Conservation (phyloP, 2,329 filamentous ascomycete species). For the Diaporthe nobilis region DNA sequence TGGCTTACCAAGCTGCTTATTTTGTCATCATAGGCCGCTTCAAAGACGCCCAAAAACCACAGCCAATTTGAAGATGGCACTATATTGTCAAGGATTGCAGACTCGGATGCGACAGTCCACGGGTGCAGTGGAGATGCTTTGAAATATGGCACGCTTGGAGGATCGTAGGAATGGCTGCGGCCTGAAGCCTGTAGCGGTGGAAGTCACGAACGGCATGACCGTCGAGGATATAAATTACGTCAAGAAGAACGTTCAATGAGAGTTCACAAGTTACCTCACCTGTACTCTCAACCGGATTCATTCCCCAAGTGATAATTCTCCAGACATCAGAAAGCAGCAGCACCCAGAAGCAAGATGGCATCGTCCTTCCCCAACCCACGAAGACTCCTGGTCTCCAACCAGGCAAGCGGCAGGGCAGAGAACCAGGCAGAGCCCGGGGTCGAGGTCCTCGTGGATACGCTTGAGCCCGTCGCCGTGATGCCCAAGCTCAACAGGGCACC, state of each 20-base stretch:
- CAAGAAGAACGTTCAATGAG: background rate
- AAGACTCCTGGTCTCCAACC: constrained; percentile 29
- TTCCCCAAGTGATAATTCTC: background rate
- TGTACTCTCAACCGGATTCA: background rate
- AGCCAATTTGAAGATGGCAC: background rate
- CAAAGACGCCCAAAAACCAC: background rate
- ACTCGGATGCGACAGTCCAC: too few relatives aligned
- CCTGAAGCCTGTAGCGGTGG: too few relatives aligned
- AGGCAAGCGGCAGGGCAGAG: background rate
- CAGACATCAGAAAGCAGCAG: background rate
- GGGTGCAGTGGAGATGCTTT: constrained; percentile 6
- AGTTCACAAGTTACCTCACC: background rate
- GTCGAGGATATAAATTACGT: background rate
- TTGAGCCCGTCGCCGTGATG: constrained; percentile 11
- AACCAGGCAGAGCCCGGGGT: constrained; percentile 28
- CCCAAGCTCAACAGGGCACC: constrained; percentile 15
- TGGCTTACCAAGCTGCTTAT: constrained; percentile 12
- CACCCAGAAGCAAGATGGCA: background rate
- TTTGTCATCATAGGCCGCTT: background rate
- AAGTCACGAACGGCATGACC: too few relatives aligned
- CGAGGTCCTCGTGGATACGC: constrained; percentile 22
- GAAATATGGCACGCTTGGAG: background rate
- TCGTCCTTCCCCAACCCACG: constrained; percentile 23
- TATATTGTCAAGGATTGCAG: background rate
- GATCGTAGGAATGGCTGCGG: background rate